Evolutionary conservation across 176 grass and related monocot genomes (phyloP), one percentile per base, ranked within the genome.

Genomic region (Paspalum notatum): DNA sequence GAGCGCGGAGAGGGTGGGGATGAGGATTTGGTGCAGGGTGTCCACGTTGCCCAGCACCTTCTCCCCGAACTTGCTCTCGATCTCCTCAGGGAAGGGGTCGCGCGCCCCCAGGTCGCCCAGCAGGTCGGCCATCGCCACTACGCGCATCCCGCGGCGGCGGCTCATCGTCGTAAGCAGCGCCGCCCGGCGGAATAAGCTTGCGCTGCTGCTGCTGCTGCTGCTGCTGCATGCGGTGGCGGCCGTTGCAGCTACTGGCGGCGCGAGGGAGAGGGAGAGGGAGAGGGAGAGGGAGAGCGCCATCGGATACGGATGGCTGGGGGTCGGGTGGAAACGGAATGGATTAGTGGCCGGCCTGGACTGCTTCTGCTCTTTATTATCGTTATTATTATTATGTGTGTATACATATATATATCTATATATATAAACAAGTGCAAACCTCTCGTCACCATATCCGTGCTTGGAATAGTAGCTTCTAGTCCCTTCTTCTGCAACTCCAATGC

Each of bases 21-120:
- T 93, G 76, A 98, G 88, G 90, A 98, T 98, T 37, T 84, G 88
- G 88, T 98, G 95, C 45, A 93, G 74, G 12, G 92, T 98, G 77
- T 98, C 92, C 5, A 77, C 82, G 81, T 91, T 75, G 9, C 95
- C 95, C 41, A 98, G 81, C 66, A 83, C 79, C 40, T 94, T 98
- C 47, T 95, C 92, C 15, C 66, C 70, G 75, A 91, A 98, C n/a
- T 95, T 85, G 87, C 92, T 93, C 83, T 76, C 95, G 54, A 94
- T 58, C 92, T 98, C 95, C 78, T 61, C 85, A 24, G 92, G 95
- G 85, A 93, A 98, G 1, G 95, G 92, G 85, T 98, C 90, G 27
- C 92, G 67, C 16, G 88, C 90, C 10, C 92, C 92, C 0, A 91
- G 2, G 63, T 98, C 95, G 47, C 92, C 95, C 3, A 98, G 83